A percentile compares a stretch with the other conserved stretches of the same genome.
phyloP scores from a whole-genome alignment of 2,329 filamentous ascomycete genomes.

The Fusarium coffeatum region DNA sequence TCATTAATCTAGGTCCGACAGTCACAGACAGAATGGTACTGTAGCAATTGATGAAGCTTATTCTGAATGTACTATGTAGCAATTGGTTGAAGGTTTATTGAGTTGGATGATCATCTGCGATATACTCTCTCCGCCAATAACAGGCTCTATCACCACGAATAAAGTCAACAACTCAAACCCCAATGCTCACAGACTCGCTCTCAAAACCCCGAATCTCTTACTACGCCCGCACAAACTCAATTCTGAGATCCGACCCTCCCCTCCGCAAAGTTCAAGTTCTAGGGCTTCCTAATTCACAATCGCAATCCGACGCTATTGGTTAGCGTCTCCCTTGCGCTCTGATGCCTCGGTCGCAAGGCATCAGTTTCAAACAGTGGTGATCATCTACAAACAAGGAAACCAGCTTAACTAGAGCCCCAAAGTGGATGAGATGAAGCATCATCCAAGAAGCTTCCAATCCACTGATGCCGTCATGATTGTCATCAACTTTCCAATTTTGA shows the following conservation, averaged over 20 bases:
- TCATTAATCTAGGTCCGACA: too few relatives aligned
- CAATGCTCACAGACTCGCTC: neutral
- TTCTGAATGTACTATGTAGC: neutral
- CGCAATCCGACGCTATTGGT: conserved; percentile 25
- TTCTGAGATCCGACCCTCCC: conserved; percentile 22
- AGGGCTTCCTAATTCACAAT: conserved; percentile 2
- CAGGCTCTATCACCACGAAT: neutral
- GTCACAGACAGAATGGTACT: too few relatives aligned
- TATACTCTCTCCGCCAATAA: conserved; percentile 16
- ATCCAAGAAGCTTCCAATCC: conserved; percentile 17
- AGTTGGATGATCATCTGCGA: neutral
- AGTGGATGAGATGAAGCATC: conserved; percentile 14
- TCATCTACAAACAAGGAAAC: conserved; percentile 38
- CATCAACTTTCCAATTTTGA: conserved; percentile 15
- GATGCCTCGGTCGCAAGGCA: conserved; percentile 43
- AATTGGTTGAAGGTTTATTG: neutral
- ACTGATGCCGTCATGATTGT: conserved; percentile 34
- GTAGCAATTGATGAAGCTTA: too few relatives aligned
- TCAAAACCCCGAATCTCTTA: conserved; percentile 1
- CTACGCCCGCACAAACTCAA: conserved; percentile 24
- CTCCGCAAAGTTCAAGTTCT: neutral
- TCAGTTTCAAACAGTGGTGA: neutral
- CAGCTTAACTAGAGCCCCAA: conserved; percentile 19
- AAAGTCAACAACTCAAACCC: conserved; percentile 6
- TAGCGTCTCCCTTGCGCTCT: neutral